Base-by-base conservation (phyloP, 495 filamentous ascomycete genomes). In the Gamarada debralockiae region DNA sequence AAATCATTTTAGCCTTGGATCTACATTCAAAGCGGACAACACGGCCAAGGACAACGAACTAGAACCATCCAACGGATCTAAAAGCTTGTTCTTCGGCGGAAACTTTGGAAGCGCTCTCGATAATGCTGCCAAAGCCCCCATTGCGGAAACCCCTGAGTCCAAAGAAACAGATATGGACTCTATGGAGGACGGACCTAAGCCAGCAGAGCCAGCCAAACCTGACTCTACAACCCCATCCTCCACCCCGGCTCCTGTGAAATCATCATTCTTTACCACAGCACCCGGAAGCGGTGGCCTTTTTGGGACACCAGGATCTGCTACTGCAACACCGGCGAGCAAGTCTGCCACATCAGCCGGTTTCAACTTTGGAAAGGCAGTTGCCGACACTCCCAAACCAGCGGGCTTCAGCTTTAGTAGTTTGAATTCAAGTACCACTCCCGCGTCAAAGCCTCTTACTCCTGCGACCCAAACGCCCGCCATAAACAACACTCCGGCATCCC, bases 11-110 rank as follows among this genome's bases (percentile, higher is more conserved):
- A 81, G 82, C 21, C 74, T 97, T 18, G 84, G 79, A 2, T 87
- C 85, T 38, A 86, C 82, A 13, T 97, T 97, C 69, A 90, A 93
- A 65, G 75, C 75, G 24, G 92, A 95, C 62, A 77, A 76, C 8
- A 71, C 75, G 46, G 78, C 78, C 21, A 79, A 77, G 43, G 82
- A 86, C 55, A 82, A 85, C 56, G 67, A 67, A 17, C 74, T 81
- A 9, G 77, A 80, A 33, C 67, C 77, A 17, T 57, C 66, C 12
- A 70, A 69, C 13, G 52, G 63, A 43, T 57, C 57, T 8, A 64
- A 65, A 29, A 68, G 61, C 14, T 77, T 73, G 23, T 67, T 81
- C 50, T 86, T 90, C 57, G 80, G 75, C 13, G 62, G 71, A 12
- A 73, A 67, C 10, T 86, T 92, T 63, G 70, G 73, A 6, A 67